These are phyloP conservation scores for Annona cherimola DNA, from an alignment of 164 flowering plant species.

Conservation along the genomic window DNA sequence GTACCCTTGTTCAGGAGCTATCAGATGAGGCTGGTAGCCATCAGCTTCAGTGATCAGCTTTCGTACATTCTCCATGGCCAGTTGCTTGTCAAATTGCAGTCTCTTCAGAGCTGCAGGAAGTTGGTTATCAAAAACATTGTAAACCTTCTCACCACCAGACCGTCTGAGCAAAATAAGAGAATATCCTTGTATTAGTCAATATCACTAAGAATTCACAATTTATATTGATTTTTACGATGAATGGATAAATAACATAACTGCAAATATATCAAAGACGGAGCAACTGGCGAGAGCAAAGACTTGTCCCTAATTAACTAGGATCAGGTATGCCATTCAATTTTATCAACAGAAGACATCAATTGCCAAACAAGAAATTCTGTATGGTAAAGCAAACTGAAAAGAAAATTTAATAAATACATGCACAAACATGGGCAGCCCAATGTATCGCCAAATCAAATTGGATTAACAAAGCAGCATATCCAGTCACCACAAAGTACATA, in stretches of 20 bases:
- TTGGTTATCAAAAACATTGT: conserved; percentile 75
- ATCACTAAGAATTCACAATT: background rate
- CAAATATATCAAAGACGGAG: background rate
- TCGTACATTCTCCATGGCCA: conserved; percentile 72
- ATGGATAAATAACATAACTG: too few relatives aligned
- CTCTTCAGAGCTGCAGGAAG: conserved; percentile 83
- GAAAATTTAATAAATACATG: too few relatives aligned
- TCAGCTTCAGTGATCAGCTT: conserved; percentile 82
- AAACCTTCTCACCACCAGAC: conserved; percentile 77
- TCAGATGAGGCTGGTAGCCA: conserved; percentile 81
- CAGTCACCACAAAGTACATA: too few relatives aligned
- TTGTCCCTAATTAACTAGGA: too few relatives aligned
- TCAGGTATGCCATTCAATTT: too few relatives aligned
- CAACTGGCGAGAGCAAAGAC: background rate
- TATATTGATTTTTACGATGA: too few relatives aligned
- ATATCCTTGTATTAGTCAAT: background rate
- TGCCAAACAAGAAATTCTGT: too few relatives aligned
- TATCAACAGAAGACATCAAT: too few relatives aligned
- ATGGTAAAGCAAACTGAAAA: too few relatives aligned
- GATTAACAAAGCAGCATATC: too few relatives aligned
- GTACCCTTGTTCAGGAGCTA: conserved; percentile 89
- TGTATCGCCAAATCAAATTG: too few relatives aligned
- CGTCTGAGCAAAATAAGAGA: conserved; percentile 39
- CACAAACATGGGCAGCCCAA: too few relatives aligned
- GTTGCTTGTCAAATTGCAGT: conserved; percentile 79